Conservation (phyloP, 2,329 filamentous ascomycete species). For the Elsinoe perseae region DNA sequence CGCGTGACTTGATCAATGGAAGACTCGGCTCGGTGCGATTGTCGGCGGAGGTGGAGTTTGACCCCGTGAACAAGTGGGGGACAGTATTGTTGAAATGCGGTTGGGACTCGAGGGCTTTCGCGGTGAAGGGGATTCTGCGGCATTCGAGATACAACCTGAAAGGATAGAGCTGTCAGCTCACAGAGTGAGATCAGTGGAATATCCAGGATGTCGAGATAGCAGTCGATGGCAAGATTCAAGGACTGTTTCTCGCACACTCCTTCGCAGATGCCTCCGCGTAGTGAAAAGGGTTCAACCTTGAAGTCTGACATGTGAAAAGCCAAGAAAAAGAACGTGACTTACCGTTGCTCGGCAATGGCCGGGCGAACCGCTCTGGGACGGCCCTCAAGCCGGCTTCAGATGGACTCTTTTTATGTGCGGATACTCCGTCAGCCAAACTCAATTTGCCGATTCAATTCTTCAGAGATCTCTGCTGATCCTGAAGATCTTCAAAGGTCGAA, state of each 20-base stretch:
- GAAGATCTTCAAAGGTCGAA: background rate
- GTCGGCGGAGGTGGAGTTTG: background rate
- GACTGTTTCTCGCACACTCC: background rate
- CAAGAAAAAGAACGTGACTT: background rate
- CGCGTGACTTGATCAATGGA: background rate
- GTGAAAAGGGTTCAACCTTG: conserved; percentile 13
- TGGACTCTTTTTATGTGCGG: background rate
- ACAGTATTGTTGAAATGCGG: conserved; percentile 10
- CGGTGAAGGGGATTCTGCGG: conserved; percentile 1
- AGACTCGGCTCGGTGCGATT: conserved; percentile 4
- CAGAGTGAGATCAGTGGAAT: background rate
- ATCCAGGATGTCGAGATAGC: background rate
- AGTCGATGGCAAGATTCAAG: background rate
- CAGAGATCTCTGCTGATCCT: background rate
- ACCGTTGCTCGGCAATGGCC: background rate
- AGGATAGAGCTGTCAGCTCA: background rate
- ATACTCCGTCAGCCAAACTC: background rate
- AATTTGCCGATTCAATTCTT: background rate
- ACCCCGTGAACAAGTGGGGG: conserved; percentile 6
- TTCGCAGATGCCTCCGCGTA: background rate
- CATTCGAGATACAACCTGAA: background rate
- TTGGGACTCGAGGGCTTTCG: conserved; percentile 13
- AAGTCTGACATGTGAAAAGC: conserved; percentile 13
- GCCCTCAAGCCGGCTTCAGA: background rate
- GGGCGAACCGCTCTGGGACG: background rate